Evolutionary conservation across 2,329 filamentous ascomycete genomes (phyloP), one percentile per base, ranked within the genome.

Genomic region (Aspergillus sp.): DNA sequence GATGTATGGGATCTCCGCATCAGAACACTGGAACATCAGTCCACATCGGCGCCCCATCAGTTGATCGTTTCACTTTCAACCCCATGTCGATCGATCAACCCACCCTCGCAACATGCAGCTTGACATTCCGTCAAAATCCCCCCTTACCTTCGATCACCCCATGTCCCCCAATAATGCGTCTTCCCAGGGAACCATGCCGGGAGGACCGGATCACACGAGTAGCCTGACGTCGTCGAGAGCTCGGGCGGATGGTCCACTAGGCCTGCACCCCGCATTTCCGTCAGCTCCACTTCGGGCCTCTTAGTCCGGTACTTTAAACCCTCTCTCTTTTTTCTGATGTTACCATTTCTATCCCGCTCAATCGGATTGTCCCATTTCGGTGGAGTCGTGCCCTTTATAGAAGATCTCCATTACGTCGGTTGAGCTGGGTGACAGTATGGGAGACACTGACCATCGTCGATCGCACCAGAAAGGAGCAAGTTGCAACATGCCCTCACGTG

Each of bases 231-330:
- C 40, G 40, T 38, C 60, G 63, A 60, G 50, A 55, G 54, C 50
- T 56, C 45, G 24, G 16, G 20, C 47, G 26, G 30, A 42, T 38
- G 48, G 53, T 45, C 58, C 61, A 67, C 59, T 61, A 61, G 63
- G 51, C 60, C 65, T 68, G 67, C 67, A 70, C 67, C 67, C 67
- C 67, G 66, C 67, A 70, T 68, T 70, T 59, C 55, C 60, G 53
- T 56, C 52, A 43, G 55, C 56, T 59, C 59, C 59, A 60, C 59
- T 49, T 49, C 45, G 44, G 50, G 43, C 14, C 17, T 10, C 46
- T 47, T 50, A 51, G 38, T 33, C 47, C 43, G 35, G 38, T 50
- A 52, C 53, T 53, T 49, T 46, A 53, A 42, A 42, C 40, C 40
- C 40, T 22, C 19, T 8, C 35, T 7, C 8, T 36, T 8, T 3